Evolutionary conservation across 164 flowering plant species (phyloP).

Genomic region (Berberis thunbergii): DNA sequence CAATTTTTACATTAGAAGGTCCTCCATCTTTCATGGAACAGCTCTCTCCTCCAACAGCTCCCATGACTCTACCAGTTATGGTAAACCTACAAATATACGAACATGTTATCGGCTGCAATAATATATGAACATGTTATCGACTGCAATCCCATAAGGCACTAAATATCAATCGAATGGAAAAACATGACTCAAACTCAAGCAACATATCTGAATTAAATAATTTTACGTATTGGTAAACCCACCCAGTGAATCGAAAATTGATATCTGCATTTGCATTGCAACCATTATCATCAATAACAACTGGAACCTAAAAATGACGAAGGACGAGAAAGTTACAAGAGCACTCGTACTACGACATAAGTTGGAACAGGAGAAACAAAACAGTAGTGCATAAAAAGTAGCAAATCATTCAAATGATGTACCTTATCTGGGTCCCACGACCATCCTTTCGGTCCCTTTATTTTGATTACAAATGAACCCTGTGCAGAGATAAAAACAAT

Average conservation of each 20-base stretch:
- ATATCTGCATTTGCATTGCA: conserved; percentile 93
- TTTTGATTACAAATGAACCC: conserved; percentile 51
- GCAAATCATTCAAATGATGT: neutral
- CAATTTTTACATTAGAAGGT: conserved; percentile 70
- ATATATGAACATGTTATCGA: neutral
- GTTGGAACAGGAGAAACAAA: neutral
- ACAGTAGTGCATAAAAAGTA: neutral
- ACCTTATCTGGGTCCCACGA: conserved; percentile 91
- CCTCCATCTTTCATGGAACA: conserved; percentile 67
- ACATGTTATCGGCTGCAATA: neutral
- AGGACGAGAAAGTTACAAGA: neutral
- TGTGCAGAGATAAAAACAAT: neutral
- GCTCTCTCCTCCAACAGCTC: conserved; percentile 90
- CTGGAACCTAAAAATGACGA: conserved; percentile 54
- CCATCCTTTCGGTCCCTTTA: conserved; percentile 97
- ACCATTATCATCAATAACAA: conserved; percentile 68
- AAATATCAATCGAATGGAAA: too few species aligned
- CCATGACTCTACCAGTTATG: conserved; percentile 76
- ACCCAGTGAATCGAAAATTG: conserved; percentile 96
- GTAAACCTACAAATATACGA: conserved; percentile 50
- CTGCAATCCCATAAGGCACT: too few species aligned
- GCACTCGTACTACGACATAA: neutral
- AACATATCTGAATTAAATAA: neutral
- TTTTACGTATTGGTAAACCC: conserved; percentile 11
- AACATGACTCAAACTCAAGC: neutral